Evolutionary conservation across 352 stramenopile species (phyloP), one percentile per base, ranked within the genome.

Genomic region (Pythium monospermum): DNA sequence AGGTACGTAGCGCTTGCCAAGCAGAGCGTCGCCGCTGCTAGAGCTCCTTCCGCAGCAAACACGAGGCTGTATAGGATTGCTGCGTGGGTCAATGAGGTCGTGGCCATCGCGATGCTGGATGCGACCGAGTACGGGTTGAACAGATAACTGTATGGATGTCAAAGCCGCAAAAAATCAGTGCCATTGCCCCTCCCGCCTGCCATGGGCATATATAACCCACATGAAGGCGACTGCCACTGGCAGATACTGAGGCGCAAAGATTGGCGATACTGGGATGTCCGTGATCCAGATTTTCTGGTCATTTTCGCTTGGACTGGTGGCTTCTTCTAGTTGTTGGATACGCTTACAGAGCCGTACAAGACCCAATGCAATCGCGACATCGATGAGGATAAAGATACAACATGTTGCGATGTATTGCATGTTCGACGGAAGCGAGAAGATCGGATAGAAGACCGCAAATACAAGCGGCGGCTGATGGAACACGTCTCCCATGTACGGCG

Each of bases 391-490:
- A 49, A 85, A 85, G 23, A 83, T 12, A 18, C 42, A 51, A 23
- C 73, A 81, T 26, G 30, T 27, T 0, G 58, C 36, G 11, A 60
- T 22, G 40, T 75, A 77, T 49, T 75, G 60, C 0, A 76, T 22
- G 19, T 15, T 43, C 0, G 22, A 26, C 2, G 69, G 47, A 1
- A 69, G 28, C 11, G 57, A 19, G 4, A 87, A 58, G n/a, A 83
- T 23, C 15, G 69, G 71, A 52, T 85, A 85, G 36, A 88, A 70
- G 40, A 80, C 54, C 19, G 74, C 72, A 45, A 91, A 87, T 25
- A 90, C 66, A 30, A 94, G 73, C 54, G 79, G 76, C 26, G 80
- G 78, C 61, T 94, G 83, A 57, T 94, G 83, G 64, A 86, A 94
- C 30, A 82, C 70, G 61, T 94, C 83, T 26, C 80, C 83, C 0